Evolutionary conservation across 805 yeast species (phyloP), one percentile per base, ranked within the genome.

Genomic region (Myxozyma vanderwaltii): DNA sequence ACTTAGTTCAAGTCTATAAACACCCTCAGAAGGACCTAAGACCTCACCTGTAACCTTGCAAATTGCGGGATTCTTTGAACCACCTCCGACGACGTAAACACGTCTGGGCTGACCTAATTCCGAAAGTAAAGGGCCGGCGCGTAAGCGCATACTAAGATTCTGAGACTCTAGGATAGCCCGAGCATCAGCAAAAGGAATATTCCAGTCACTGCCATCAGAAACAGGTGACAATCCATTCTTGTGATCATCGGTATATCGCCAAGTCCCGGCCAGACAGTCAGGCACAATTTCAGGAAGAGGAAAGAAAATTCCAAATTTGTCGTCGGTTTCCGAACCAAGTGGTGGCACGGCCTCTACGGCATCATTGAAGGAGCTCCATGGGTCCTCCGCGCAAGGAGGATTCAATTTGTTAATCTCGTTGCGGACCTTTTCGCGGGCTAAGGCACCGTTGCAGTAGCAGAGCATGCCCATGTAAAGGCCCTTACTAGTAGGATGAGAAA

Each of bases 241-340:
- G 15, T 40, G 50, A 5, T 51, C 47, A 23, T 55, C 56, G 3
- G 48, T 70, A 54, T 81, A 82, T 58, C 91, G 74, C 58, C 82
- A 77, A 24, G 80, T 81, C 63, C 85, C 88, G 0, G 91, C 82
- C 26, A 81, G 74, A 1, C 86, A 86, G 72, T 86, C 88, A 15
- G 97, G 97, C 23, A 90, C 89, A 64, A 91, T 91, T 71, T 91
- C 97, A n/a, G 94, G 90, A 2, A 87, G 74, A 12, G 96, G 95
- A 76, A 91, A 91, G 71, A 88, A 91, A 50, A 89, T 80, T 0
- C 96, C 97, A 29, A 91, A 71, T 61, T 80, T 79, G 35, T 51
- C 50, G n/a, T 44, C 23, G 15, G 43, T 24, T 12, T 51, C 54
- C 15, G 38, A 19, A 6, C 64, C 47, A 29, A 68, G 53, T 3